Evolutionary conservation across 2,329 filamentous ascomycete genomes (phyloP), one percentile per base, ranked within the genome.

Genomic region (Talaromyces sp.): DNA sequence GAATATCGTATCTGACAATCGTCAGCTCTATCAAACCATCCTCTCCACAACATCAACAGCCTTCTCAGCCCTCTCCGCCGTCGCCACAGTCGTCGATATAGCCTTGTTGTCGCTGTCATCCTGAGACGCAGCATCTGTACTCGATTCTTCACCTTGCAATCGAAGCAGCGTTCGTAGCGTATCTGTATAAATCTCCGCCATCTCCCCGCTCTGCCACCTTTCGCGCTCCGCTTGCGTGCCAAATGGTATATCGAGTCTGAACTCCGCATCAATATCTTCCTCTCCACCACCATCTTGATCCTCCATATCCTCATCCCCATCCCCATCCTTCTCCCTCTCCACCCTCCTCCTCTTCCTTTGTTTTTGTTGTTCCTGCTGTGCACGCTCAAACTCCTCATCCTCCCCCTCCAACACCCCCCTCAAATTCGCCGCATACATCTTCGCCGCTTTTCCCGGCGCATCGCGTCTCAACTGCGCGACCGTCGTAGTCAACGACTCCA

Each of bases 351-450:
- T 45, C 45, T 11, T 70, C 71, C 34, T 68, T 67, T 51, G 63
- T 65, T 53, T 22, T 13, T 73, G 63, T n/a, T 45, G 63, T 10
- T 67, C 69, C 67, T 8, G 40, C 15, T 51, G 56, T 25, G 22
- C 3, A 8, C 64, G 61, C 78, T 71, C 6, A 81, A 84, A 71
- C 78, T 85, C 79, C 87, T 89, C 74, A 17, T 80, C 78, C 27
- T 81, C 79, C 29, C 73, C 73, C 34, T 73, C 69, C n/a, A 82
- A 68, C 36, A 71, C 72, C 40, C 68, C 70, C 49, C 68, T 71
- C 67, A 82, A 67, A 40, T 74, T 66, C 40, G 77, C 74, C 17
- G 72, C 74, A 70, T 79, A 81, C 25, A 67, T 70, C 63, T 71
- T 74, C 27, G 81, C 81, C 22, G 80, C 80, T 27, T 73, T 72